A percentile compares a stretch with the other conserved stretches of the same genome.
Evolutionary conservation across 2,329 filamentous ascomycete genomes (phyloP).

Genomic region (Botryotinia convoluta): DNA sequence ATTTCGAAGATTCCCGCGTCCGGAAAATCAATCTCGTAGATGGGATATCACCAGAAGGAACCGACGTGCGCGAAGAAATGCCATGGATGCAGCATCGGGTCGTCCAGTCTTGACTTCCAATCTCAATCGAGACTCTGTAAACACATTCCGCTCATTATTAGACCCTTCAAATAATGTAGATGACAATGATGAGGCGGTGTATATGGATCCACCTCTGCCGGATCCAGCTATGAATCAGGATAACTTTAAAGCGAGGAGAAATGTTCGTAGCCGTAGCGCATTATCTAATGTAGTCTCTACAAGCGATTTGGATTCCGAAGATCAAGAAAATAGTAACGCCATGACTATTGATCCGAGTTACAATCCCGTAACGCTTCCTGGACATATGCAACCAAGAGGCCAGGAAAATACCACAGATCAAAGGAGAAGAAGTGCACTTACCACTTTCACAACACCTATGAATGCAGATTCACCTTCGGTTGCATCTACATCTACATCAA

Average conservation of each 20-base stretch:
- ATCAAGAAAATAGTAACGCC: background rate
- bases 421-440: accelerated
- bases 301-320: background rate
- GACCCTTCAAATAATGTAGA: background rate
- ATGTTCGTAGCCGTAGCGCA: too few relatives aligned
- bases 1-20: background rate
- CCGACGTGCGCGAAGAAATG: background rate
- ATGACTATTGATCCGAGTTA: background rate
- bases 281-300: background rate
- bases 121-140: too few relatives aligned
- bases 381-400: too few relatives aligned
- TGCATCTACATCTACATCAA: background rate
- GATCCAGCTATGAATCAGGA: background rate
- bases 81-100: background rate
- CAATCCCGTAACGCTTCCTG: background rate
- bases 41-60: background rate
- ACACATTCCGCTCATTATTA: too few relatives aligned
- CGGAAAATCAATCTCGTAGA: background rate
- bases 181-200: background rate
- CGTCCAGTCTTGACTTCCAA: background rate
- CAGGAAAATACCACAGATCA: accelerated
- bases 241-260: background rate
- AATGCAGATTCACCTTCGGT: background rate
- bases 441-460: background rate
- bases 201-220: background rate